phyloP scores from a whole-genome alignment of 1,139 yeast genomes.

The Debaryomycetaceae sp. region DNA sequence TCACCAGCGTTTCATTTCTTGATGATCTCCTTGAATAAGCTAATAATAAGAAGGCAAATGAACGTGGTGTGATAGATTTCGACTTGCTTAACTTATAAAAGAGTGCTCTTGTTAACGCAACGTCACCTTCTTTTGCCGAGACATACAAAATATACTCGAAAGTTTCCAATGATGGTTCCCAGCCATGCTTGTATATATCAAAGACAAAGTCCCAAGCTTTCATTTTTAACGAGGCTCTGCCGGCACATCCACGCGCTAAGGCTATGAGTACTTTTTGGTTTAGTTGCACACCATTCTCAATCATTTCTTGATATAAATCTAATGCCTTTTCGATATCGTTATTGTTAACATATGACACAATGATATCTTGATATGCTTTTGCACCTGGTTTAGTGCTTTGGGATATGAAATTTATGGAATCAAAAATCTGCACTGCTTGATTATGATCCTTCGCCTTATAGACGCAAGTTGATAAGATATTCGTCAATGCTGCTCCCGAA shows the following conservation, averaged over 20 bases:
- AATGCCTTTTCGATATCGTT: conserved; percentile 68
- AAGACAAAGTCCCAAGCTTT: conserved; percentile 79
- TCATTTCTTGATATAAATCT: conserved; percentile 74
- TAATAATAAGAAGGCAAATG: conserved; percentile 53
- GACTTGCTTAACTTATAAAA: conserved; percentile 52
- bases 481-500: conserved; percentile 55
- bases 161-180: conserved; percentile 49
- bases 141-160: conserved; percentile 69
- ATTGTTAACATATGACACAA: conserved; percentile 60
- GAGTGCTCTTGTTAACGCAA: conserved; percentile 69
- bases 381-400: conserved; percentile 61
- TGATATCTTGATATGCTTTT: conserved; percentile 65
- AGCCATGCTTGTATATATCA: conserved; percentile 54
- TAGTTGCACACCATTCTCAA: conserved; percentile 20
- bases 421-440: conserved; percentile 73
- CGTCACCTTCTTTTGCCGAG: conserved; percentile 77
- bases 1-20: conserved; percentile 5
- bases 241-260: conserved; percentile 72
- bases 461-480: conserved; percentile 65
- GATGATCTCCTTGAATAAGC: conserved; percentile 48
- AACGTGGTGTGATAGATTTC: conserved; percentile 32
- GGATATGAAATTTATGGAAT: conserved; percentile 80
- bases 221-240: conserved; percentile 42
- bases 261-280: conserved; percentile 54
- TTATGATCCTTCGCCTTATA: conserved; percentile 48